Conservation (phyloP, 169 alveolate species). For the Eimeria brunetti region DNA sequence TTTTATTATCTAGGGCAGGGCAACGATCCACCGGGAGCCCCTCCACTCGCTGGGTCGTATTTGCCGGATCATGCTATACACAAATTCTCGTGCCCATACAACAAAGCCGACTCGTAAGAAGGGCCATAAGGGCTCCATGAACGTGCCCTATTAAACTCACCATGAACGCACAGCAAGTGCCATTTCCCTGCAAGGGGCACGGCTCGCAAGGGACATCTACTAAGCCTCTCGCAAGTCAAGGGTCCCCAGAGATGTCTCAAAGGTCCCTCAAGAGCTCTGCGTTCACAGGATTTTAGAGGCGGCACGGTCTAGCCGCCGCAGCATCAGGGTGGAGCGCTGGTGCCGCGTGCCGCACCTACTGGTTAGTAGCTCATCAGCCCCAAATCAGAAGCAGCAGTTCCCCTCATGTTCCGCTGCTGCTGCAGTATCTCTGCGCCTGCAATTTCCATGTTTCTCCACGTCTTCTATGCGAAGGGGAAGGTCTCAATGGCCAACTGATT, state of each 20-base stretch:
- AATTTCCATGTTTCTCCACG: neutral
- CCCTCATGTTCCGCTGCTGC: neutral
- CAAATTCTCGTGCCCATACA: neutral
- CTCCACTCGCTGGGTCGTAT: too few relatives aligned
- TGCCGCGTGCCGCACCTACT: neutral
- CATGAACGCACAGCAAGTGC: neutral
- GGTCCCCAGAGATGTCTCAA: neutral
- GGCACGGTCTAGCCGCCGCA: neutral
- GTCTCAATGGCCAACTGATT: neutral
- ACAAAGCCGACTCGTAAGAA: neutral
- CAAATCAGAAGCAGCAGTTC: neutral
- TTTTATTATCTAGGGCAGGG: too few relatives aligned
- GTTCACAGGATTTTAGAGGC: neutral
- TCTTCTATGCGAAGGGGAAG: neutral
- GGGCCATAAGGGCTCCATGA: neutral
- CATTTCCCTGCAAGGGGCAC: neutral
- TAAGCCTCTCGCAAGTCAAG: neutral
- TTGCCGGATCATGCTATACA: too few relatives aligned
- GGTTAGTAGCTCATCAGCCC: neutral
- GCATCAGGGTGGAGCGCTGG: neutral
- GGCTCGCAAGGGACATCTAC: neutral
- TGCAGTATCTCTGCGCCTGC: neutral
- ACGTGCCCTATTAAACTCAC: neutral
- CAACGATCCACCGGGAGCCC: too few relatives aligned
- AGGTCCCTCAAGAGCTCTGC: neutral